These are phyloP conservation scores for Fraxinus xanthoxyloides DNA, from an alignment of 305 asterid species.

Conservation along the genomic window DNA sequence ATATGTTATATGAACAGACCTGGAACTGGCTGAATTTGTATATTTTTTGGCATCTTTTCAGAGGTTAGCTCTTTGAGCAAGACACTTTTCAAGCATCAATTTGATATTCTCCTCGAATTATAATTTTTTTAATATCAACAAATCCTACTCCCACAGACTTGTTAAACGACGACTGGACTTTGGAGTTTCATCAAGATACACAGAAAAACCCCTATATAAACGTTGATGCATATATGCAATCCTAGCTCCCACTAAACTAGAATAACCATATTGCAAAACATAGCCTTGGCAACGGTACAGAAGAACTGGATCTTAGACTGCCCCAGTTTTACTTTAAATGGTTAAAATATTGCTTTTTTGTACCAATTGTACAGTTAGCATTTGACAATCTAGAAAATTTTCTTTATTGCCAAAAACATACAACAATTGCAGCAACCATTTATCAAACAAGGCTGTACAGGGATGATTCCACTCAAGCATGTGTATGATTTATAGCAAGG, in stretches of 20 bases:
- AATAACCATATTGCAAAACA: neutral
- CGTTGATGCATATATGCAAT: neutral
- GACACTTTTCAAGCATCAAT: neutral
- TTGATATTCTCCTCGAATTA: neutral
- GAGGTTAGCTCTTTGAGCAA: neutral
- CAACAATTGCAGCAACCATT: neutral
- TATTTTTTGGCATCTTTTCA: neutral
- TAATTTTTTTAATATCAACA: neutral
- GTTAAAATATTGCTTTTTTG: conserved; percentile 3
- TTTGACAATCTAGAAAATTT: neutral
- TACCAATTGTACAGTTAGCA: neutral
- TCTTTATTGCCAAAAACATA: neutral
- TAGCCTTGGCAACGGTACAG: neutral
- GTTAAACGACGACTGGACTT: neutral
- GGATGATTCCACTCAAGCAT: neutral
- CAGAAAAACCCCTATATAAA: neutral
- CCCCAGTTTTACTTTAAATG: neutral
- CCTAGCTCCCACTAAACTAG: conserved; percentile 2
- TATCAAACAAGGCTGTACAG: neutral
- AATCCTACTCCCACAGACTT: neutral
- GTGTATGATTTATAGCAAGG: neutral
- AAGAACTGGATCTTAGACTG: neutral
- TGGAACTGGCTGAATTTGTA: neutral
- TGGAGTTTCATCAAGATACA: neutral
- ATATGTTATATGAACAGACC: neutral